A percentile compares a stretch with the other conserved stretches of the same genome.
These are phyloP conservation scores for Metschnikowia dekortorum DNA, from an alignment of 805 yeast species.

Conservation along the genomic window DNA sequence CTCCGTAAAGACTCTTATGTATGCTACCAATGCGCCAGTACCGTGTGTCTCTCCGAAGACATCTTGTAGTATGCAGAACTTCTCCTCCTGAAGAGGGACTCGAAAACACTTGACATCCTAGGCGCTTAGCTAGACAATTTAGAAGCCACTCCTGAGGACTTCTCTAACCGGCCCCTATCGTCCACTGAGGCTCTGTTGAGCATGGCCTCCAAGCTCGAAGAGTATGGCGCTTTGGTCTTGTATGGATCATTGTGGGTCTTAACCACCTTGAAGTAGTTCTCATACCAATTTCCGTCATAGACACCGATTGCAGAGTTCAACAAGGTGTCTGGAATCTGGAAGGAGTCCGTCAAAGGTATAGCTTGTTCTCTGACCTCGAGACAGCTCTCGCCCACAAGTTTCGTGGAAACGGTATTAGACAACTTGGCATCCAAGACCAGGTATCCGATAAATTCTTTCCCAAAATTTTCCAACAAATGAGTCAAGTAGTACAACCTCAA, in stretches of 20 bases:
- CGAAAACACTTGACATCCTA: background rate
- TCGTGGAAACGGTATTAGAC: constrained; percentile 23
- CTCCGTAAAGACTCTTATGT: no score
- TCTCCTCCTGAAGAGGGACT: background rate
- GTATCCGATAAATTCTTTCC: constrained; percentile 36
- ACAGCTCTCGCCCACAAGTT: constrained; percentile 14
- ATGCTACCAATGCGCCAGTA: no score
- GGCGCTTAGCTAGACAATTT: constrained; percentile 12
- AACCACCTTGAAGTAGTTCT: constrained; percentile 17
- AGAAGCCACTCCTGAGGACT: constrained; percentile 6
- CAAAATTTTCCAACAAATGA: constrained; percentile 24
- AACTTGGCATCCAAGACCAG: constrained; percentile 29
- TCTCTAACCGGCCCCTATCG: constrained; percentile 13
- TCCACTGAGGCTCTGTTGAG: constrained; percentile 13
- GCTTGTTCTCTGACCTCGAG: constrained; percentile 15
- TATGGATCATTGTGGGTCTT: constrained; percentile 16
- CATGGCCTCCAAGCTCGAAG: constrained; percentile 18
- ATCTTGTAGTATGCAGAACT: background rate
- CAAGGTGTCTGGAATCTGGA: constrained; percentile 18
- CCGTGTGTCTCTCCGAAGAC: background rate
- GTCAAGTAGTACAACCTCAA: constrained; percentile 32
- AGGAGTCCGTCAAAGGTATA: constrained; percentile 18
- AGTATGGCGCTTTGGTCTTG: constrained; percentile 19
- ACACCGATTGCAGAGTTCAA: constrained; percentile 18
- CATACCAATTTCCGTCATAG: constrained; percentile 19